Conservation (phyloP, 306 rosid genomes). For the Cercis canadensis region DNA sequence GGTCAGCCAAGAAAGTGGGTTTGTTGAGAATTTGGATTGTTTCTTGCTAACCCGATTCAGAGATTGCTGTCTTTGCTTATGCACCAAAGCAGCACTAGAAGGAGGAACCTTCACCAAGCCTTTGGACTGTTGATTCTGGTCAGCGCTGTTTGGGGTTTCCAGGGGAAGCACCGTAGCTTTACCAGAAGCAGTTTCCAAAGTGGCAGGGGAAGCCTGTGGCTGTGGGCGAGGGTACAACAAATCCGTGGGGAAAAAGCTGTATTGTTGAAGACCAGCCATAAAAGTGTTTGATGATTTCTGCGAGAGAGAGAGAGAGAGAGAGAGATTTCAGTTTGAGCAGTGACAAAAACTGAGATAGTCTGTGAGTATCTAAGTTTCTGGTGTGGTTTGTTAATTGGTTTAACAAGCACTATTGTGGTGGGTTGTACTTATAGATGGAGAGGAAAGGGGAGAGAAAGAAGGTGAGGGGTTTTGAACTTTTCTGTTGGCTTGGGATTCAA, state of each 20-base stretch:
- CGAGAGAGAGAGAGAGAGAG: background rate
- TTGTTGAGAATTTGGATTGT: conserved; percentile 4
- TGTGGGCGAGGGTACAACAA: conserved; percentile 59
- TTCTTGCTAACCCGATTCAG: conserved; percentile 6
- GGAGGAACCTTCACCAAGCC: conserved; percentile 28
- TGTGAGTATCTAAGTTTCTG: conserved; percentile 15
- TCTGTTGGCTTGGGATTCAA: conserved; percentile 35
- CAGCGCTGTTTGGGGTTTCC: background rate
- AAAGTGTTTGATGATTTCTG: background rate
- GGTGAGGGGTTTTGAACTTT: background rate
- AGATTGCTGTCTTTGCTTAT: background rate
- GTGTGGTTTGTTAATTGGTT: background rate
- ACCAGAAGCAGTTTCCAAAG: background rate
- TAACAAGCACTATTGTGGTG: background rate
- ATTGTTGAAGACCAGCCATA: conserved; percentile 83
- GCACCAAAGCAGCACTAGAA: conserved; percentile 28
- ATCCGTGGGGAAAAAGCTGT: conserved; percentile 75
- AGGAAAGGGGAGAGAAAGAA: too few relatives aligned
- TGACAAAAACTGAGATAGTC: background rate
- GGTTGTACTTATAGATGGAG: conserved; percentile 39
- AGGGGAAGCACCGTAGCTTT: conserved; percentile 37
- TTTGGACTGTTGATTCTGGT: conserved; percentile 26
- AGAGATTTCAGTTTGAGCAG: background rate
- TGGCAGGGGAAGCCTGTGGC: conserved; percentile 32
- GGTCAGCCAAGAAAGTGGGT: conserved; percentile 38